A percentile compares a stretch with the other conserved stretches of the same genome.
Evolutionary conservation across 768 basidiomycete species (phyloP).

Genomic region (Hypsizygus marmoreus): DNA sequence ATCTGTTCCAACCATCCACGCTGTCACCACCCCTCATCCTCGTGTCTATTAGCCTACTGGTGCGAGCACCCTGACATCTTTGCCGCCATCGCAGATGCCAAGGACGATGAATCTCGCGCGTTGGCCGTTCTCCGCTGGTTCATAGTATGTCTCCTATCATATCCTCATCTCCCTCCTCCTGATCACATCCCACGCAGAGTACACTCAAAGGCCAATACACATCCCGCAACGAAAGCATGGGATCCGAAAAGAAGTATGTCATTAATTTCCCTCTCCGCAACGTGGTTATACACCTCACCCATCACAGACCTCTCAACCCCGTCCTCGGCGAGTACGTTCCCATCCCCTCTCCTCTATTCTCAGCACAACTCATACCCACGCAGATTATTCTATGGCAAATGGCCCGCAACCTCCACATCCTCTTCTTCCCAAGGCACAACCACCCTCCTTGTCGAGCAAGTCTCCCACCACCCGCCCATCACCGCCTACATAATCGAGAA

Average conservation of each 20-base stretch:
- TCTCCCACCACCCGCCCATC: conserved; percentile 92
- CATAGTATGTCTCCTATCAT: conserved; percentile 65
- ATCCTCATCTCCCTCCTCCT: neutral
- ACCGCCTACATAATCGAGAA: conserved; percentile 90
- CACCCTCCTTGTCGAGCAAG: conserved; percentile 87
- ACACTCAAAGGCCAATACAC: conserved; percentile 97
- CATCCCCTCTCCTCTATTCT: neutral
- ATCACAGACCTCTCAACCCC: conserved; percentile 85
- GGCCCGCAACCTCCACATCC: conserved; percentile 61
- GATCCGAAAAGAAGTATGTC: conserved; percentile 93
- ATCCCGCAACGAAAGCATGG: conserved; percentile 92
- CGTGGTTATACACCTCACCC: conserved; percentile 6
- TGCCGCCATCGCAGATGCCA: conserved; percentile 79
- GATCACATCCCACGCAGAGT: conserved; percentile 43
- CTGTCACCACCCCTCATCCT: conserved; percentile 5
- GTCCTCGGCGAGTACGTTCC: conserved; percentile 84
- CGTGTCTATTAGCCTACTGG: conserved; percentile 83
- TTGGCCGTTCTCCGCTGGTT: conserved; percentile 93
- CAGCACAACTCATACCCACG: neutral
- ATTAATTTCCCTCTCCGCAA: neutral
- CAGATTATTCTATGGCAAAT: conserved; percentile 85
- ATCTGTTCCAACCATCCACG: conserved; percentile 4
- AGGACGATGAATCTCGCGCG: conserved; percentile 70
- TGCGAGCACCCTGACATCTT: conserved; percentile 93
- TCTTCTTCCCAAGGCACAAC: conserved; percentile 73